Evolutionary conservation across 192 early-diverging fungal genomes (phyloP).

Genomic region (Funneliformis mosseae): DNA sequence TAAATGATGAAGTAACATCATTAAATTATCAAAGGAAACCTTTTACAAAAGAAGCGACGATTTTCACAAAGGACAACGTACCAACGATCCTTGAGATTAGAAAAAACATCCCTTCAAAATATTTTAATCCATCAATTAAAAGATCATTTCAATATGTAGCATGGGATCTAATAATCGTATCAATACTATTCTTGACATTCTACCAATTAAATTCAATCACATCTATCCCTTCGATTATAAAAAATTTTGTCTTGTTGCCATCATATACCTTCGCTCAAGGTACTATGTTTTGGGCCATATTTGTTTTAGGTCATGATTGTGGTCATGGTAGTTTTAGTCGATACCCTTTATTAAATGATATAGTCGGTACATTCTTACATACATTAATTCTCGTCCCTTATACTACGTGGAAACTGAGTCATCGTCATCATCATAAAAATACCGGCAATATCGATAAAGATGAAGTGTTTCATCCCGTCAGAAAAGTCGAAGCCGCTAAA

Average conservation of each 20-base stretch:
- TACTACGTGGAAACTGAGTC: conserved; percentile 19
- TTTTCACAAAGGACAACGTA: conserved; percentile 8
- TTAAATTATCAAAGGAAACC: not conserved
- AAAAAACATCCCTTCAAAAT: conserved; percentile 8
- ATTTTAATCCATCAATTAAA: conserved; percentile 15
- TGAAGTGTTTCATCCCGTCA: conserved; percentile 14
- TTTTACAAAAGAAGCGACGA: not conserved
- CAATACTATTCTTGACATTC: not conserved
- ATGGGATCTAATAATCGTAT: not conserved
- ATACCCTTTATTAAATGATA: conserved; percentile 17
- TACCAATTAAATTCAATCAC: not conserved
- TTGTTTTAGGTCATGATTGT: conserved; percentile 26
- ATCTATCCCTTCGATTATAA: not conserved
- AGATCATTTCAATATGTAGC: conserved; percentile 16
- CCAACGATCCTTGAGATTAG: conserved; percentile 10
- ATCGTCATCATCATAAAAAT: conserved; percentile 27
- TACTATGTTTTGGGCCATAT: conserved; percentile 16
- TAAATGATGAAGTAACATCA: not conserved
- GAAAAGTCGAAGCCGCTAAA: not conserved
- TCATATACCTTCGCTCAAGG: conserved; percentile 12
- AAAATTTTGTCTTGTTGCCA: not conserved
- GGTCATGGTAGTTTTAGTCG: conserved; percentile 18
- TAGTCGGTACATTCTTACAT: conserved; percentile 10
- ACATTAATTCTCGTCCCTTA: conserved; percentile 10
- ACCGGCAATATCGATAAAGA: conserved; percentile 26